Percentiles rank a stretch among this genome's conserved stretches.
Evolutionary conservation across 345 rosid species (phyloP).

Genomic region (Gossypium arboreum): DNA sequence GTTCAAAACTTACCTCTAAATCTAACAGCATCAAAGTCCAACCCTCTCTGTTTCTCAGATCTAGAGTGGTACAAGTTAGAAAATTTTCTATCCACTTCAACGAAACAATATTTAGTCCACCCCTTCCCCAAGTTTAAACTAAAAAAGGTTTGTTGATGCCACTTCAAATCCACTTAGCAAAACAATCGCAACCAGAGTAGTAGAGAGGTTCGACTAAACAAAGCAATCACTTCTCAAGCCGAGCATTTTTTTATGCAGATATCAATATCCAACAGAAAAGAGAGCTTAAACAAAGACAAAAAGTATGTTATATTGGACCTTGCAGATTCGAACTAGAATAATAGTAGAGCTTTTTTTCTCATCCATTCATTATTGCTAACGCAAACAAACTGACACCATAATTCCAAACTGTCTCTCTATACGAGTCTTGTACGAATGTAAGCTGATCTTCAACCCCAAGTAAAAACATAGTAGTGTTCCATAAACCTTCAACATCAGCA

Average conservation of each 20-base stretch:
- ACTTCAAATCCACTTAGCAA: slow-evolving; percentile 13
- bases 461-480: slow-evolving; percentile 12
- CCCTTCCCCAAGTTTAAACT: slow-evolving; percentile 2
- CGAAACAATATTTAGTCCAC: slow-evolving; percentile 8
- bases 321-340: slow-evolving; percentile 6
- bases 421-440: neutral
- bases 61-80: neutral
- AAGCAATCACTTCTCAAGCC: slow-evolving; percentile 15
- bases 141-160: slow-evolving; percentile 4
- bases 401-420: neutral
- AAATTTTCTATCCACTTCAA: slow-evolving; percentile 5
- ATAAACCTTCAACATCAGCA: neutral
- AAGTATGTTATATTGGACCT: slow-evolving; percentile 1
- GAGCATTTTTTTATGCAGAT: slow-evolving; percentile 9
- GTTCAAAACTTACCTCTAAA: slow-evolving; percentile 23
- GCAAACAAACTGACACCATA: slow-evolving; percentile 3
- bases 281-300: neutral
- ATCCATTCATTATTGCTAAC: slow-evolving; percentile 1
- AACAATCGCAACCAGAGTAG: neutral
- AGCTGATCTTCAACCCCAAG: slow-evolving; percentile 6
- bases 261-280: slow-evolving; percentile 8
- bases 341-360: slow-evolving; percentile 2
- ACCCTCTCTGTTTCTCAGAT: slow-evolving; percentile 17
- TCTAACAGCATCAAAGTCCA: slow-evolving; percentile 20
- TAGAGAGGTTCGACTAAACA: slow-evolving; percentile 3